These are phyloP conservation scores for Komagataella populi DNA, from an alignment of 805 yeast genomes.

Conservation along the genomic window DNA sequence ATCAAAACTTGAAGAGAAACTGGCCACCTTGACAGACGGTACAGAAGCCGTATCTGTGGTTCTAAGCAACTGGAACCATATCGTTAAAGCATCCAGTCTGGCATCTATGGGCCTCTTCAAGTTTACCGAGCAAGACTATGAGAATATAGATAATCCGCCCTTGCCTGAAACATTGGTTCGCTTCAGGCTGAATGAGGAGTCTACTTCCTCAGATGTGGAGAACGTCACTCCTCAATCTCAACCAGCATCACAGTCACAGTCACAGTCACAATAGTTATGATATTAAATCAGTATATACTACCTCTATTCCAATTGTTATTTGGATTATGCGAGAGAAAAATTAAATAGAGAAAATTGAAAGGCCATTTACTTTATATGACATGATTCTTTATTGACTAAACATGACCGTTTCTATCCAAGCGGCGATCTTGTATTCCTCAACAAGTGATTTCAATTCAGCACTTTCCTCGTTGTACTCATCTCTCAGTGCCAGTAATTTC, in stretches of 20 bases:
- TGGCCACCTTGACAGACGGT: constrained; percentile 39
- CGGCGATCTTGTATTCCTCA: constrained; percentile 9
- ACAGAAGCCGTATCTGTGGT: constrained; percentile 46
- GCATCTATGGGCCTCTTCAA: constrained; percentile 40
- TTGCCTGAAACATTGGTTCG: constrained; percentile 58
- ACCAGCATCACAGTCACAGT: background rate
- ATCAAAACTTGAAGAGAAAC: constrained; percentile 30
- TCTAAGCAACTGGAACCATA: constrained; percentile 53
- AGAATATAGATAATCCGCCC: constrained; percentile 24
- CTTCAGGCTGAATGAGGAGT: constrained; percentile 33
- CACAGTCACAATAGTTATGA: background rate
- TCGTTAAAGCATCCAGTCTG: constrained; percentile 43
- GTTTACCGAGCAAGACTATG: constrained; percentile 28
- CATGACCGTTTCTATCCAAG: constrained; percentile 13
- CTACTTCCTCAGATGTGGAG: constrained; percentile 3
- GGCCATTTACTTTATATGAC: background rate
- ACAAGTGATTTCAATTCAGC: constrained; percentile 8
- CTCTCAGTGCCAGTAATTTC: constrained; percentile 2
- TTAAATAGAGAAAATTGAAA: too few species aligned
- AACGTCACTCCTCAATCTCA: background rate
- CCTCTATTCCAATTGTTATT: background rate
- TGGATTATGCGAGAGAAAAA: constrained; percentile 1
- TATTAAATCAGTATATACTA: background rate
- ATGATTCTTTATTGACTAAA: background rate
- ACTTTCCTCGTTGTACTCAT: constrained; percentile 5